A percentile compares a stretch with the other conserved stretches of the same genome.
Evolutionary conservation across 169 alveolate species (phyloP).

Genomic region (Plasmodium inui): DNA sequence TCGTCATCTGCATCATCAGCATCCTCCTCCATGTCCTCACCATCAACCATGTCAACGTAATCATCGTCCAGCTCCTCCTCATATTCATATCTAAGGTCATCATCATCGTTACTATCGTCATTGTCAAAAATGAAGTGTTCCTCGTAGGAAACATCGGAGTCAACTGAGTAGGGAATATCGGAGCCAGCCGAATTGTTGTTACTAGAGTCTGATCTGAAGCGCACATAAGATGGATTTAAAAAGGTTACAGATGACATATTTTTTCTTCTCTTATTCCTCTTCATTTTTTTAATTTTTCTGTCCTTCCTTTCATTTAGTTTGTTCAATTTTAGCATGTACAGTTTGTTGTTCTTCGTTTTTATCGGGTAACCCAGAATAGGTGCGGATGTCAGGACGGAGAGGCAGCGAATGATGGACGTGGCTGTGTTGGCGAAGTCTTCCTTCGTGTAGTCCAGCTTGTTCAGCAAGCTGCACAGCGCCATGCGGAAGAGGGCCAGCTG

Average conservation of each 20-base stretch:
- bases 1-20: slow-evolving; percentile 27
- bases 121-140: slow-evolving; percentile 46
- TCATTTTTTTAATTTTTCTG: slow-evolving; percentile 48
- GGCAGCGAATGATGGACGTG: slow-evolving; percentile 54
- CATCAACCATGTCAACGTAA: slow-evolving; percentile 45
- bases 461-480: slow-evolving; percentile 42
- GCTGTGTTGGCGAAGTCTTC: slow-evolving; percentile 64
- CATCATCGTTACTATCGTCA: slow-evolving; percentile 55
- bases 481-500: slow-evolving; percentile 41
- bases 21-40: not conserved
- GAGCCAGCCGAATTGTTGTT: slow-evolving; percentile 35
- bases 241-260: slow-evolving; percentile 34
- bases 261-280: slow-evolving; percentile 64
- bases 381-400: slow-evolving; percentile 76
- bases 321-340: slow-evolving; percentile 55
- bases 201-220: slow-evolving; percentile 74
- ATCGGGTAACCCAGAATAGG: slow-evolving; percentile 72
- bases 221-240: slow-evolving; percentile 73
- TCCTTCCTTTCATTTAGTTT: slow-evolving; percentile 59
- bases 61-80: slow-evolving; percentile 76
- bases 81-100: slow-evolving; percentile 60
- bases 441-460: slow-evolving; percentile 59
- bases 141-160: slow-evolving; percentile 57
- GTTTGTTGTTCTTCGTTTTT: slow-evolving; percentile 53
- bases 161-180: slow-evolving; percentile 48